Conservation (phyloP, 441 rosid genomes). For the Gossypium aridum region DNA sequence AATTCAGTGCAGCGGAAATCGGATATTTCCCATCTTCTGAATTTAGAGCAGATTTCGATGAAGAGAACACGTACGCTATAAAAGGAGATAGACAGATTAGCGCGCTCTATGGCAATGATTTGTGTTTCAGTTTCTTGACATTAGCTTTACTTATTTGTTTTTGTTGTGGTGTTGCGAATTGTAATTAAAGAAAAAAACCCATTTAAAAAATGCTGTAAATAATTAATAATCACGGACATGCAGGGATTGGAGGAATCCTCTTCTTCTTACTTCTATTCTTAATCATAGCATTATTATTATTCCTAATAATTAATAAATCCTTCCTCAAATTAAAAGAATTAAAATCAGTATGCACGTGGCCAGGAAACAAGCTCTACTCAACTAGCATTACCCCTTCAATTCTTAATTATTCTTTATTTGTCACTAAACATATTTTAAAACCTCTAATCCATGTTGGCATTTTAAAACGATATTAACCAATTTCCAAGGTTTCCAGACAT, state of each 20-base stretch:
- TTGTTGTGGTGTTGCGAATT: no score
- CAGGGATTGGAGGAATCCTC: not conserved
- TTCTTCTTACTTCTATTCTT: not conserved
- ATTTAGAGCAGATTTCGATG: no score
- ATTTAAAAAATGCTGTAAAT: not conserved
- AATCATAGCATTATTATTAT: not conserved
- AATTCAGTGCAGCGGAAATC: no score
- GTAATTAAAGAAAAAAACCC: not conserved
- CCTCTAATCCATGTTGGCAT: constrained; percentile 7
- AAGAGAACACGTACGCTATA: no score
- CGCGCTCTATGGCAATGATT: no score
- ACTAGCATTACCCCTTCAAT: not conserved
- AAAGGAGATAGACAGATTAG: no score
- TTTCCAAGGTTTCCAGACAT: not conserved
- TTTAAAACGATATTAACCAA: not conserved
- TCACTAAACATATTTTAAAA: not conserved
- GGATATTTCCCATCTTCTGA: no score
- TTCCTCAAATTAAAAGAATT: not conserved
- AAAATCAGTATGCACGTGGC: constrained; percentile 7
- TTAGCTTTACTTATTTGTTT: no score
- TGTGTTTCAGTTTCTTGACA: no score
- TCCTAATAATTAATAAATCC: not conserved
- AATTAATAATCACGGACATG: not conserved
- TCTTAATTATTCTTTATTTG: constrained; percentile 2
- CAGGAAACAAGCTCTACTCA: constrained; percentile 3